Percentiles rank a stretch among this genome's conserved stretches.
phyloP scores from a whole-genome alignment of 768 basidiomycete species.

The Serendipita sp. region DNA sequence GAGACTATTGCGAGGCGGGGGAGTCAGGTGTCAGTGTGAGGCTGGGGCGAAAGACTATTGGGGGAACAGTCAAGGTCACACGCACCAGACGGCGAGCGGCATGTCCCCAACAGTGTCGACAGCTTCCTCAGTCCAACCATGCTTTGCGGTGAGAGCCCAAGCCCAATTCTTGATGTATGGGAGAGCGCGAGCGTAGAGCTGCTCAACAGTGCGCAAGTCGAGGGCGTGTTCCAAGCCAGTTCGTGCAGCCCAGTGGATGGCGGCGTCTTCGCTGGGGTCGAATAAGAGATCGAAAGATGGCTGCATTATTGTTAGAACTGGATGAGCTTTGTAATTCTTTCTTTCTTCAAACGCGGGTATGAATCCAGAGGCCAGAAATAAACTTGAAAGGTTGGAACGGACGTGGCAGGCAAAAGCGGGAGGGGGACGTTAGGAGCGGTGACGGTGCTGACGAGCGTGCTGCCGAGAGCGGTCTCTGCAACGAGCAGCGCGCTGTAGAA shows the following conservation, averaged over 20 bases:
- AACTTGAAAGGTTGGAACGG: not conserved
- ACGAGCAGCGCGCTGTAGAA: not conserved
- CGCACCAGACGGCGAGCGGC: constrained; percentile 4
- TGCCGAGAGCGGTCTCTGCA: constrained; percentile 1
- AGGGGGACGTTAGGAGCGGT: not conserved
- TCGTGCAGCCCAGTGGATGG: constrained; percentile 6
- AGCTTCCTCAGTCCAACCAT: constrained; percentile 5
- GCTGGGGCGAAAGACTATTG: not conserved
- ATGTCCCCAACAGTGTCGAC: constrained; percentile 3
- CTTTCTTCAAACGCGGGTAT: no score
- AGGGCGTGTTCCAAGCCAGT: constrained; percentile 5
- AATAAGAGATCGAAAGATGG: constrained; percentile 2
- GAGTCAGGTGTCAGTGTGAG: not conserved
- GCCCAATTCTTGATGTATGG: constrained; percentile 4
- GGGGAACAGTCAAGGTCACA: not conserved
- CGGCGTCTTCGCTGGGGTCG: constrained; percentile 4
- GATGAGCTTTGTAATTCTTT: not conserved
- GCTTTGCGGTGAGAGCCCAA: constrained; percentile 5
- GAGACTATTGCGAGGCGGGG: not conserved
- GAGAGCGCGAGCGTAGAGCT: constrained; percentile 5
- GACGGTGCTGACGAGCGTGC: not conserved
- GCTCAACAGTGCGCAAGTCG: not conserved
- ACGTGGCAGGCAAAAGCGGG: not conserved
- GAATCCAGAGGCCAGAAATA: not conserved
- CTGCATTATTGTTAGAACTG: not conserved